These are phyloP conservation scores for Penicillium flavigenum DNA, from an alignment of 495 filamentous ascomycete species.

Conservation along the genomic window DNA sequence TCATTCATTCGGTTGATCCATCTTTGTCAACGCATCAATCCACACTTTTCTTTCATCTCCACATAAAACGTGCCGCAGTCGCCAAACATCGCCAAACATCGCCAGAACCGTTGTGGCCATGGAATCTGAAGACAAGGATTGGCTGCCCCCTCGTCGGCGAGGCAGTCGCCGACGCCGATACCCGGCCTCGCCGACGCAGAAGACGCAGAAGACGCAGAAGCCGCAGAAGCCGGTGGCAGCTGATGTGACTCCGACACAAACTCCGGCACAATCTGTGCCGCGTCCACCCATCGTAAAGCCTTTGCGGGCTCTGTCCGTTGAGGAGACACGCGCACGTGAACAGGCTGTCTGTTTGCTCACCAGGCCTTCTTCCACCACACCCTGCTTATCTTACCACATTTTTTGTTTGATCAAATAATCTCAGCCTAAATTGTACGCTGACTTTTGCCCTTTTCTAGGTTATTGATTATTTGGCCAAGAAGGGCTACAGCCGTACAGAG, in stretches of 20 bases:
- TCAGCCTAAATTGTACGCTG: conserved; percentile 7
- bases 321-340: neutral
- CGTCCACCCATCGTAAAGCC: neutral
- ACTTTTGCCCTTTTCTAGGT: conserved; percentile 55
- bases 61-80: neutral
- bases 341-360: neutral
- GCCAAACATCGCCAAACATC: neutral
- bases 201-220: neutral
- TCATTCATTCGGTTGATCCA: neutral
- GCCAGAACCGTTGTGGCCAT: neutral
- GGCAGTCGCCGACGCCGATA: neutral
- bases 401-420: conserved; percentile 8
- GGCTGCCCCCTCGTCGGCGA: neutral
- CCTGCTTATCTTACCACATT: neutral
- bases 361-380: neutral
- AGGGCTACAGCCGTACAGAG: conserved; percentile 90
- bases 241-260: neutral
- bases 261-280: neutral
- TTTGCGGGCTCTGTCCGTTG: neutral
- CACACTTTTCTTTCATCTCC: neutral
- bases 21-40: neutral
- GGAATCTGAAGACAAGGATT: neutral
- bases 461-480: conserved; percentile 94
- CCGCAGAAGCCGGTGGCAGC: neutral
- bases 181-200: neutral